Evolutionary conservation across 2,329 filamentous ascomycete species (phyloP).

Genomic region (Arthrobotrys iridis): DNA sequence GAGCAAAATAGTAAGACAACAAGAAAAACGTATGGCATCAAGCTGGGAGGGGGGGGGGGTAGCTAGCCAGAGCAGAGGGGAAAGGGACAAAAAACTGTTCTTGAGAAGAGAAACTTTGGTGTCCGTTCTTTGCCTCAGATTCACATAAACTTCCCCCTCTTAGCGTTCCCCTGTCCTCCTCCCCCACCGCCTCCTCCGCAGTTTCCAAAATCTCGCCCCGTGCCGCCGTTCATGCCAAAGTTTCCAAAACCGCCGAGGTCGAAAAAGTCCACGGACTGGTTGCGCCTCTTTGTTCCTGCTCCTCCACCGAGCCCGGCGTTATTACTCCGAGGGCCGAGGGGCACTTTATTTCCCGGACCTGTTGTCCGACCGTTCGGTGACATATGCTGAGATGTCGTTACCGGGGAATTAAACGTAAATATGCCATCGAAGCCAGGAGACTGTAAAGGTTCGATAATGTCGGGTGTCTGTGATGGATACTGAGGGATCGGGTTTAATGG

Average conservation of each 20-base stretch:
- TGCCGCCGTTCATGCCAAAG: conserved; percentile 30
- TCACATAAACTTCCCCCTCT: conserved; percentile 48
- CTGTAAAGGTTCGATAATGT: conserved; percentile 20
- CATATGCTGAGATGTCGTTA: not conserved
- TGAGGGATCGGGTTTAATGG: conserved; percentile 30
- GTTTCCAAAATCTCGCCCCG: conserved; percentile 24
- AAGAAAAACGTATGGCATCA: too few species aligned
- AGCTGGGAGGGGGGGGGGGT: not conserved
- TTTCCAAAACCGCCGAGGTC: conserved; percentile 48
- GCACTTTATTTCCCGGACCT: conserved; percentile 20
- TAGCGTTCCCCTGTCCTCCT: conserved; percentile 39
- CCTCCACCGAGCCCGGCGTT: conserved; percentile 20
- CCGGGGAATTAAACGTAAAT: conserved; percentile 45
- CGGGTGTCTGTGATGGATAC: conserved; percentile 33
- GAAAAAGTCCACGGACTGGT: conserved; percentile 46
- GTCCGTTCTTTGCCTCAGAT: not conserved
- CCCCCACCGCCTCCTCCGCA: not conserved
- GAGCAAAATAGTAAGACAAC: conserved; percentile 2
- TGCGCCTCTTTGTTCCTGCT: conserved; percentile 39
- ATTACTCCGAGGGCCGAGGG: conserved; percentile 7
- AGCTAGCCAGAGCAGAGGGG: not conserved
- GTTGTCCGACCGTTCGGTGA: conserved; percentile 16
- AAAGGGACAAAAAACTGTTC: not conserved
- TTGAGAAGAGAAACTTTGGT: not conserved
- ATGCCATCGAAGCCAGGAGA: conserved; percentile 42